Percentiles rank a stretch among this genome's conserved stretches.
phyloP scores from a whole-genome alignment of 768 basidiomycete species.

The Suillus brevipes region DNA sequence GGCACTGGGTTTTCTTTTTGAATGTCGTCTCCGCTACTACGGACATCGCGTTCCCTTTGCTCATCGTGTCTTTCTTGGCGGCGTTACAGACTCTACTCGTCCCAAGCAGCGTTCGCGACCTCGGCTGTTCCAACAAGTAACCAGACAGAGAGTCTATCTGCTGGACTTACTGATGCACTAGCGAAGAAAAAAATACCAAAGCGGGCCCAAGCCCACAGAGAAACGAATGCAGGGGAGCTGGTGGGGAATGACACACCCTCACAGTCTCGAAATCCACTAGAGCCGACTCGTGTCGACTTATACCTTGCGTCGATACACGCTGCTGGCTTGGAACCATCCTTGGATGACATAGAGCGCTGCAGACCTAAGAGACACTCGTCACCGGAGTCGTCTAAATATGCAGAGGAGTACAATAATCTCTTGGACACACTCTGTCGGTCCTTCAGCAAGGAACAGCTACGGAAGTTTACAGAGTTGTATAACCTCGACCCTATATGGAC shows the following conservation, averaged over 20 bases:
- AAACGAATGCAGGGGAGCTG: not conserved
- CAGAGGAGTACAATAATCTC: slow-evolving; percentile 52
- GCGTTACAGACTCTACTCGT: slow-evolving; percentile 23
- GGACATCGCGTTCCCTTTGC: slow-evolving; percentile 20
- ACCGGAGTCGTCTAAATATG: slow-evolving; percentile 48
- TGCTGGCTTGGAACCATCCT: slow-evolving; percentile 46
- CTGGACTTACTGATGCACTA: not conserved
- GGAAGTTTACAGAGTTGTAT: slow-evolving; percentile 51
- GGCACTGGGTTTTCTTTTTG: not conserved
- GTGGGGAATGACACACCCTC: not conserved
- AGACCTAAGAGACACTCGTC: slow-evolving; percentile 43
- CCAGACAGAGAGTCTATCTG: not conserved
- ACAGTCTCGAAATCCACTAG: slow-evolving; percentile 31
- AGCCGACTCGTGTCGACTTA: slow-evolving; percentile 49
- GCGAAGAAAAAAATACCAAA: not conserved
- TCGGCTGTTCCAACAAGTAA: slow-evolving; percentile 5
- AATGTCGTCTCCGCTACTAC: slow-evolving; percentile 27
- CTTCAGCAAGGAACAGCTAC: slow-evolving; percentile 65
- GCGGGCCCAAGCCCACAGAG: not conserved
- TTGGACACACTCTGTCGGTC: slow-evolving; percentile 54
- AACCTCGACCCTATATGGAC: slow-evolving; percentile 38
- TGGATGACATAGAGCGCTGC: slow-evolving; percentile 62
- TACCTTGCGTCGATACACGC: slow-evolving; percentile 56
- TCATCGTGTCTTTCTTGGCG: slow-evolving; percentile 17
- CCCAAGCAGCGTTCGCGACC: slow-evolving; percentile 24